Base-by-base conservation (phyloP, 2,329 filamentous ascomycete species). In the Myriosclerotinia curreyana region DNA sequence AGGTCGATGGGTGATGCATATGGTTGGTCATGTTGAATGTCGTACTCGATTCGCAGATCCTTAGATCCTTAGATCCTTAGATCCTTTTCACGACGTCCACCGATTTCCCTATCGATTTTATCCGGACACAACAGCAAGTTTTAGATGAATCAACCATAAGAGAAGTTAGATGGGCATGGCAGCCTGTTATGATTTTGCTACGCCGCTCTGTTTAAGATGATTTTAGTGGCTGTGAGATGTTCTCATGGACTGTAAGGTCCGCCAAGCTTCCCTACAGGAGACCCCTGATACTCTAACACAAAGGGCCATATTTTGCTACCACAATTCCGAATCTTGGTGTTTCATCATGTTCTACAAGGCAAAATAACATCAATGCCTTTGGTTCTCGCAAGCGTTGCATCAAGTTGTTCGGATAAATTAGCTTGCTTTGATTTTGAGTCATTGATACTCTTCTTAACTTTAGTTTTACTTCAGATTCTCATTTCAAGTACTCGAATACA, bases 21-120 rank as follows among this genome's bases (percentile, higher is more conserved):
- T 66, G 66, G 51, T 66, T 67, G 63, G 66, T 48, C 69, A 71
- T 71, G 31, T 58, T 34, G 52, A 49, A 51, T 51, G 8, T 60
- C n/a, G 58, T 31, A 38, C 58, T 36, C 46, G 38, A n/a, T 51
- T 51, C 58, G 58, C 46, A 60, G 58, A 60, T 51, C 48, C 58
- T 49, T 42, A 28, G 34, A 51, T 51, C 46, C 46, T n/a, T n/a
- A 60, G 58, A 60, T 51, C 48, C 58, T 49, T 42, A 28, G 34
- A 51, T 51, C 46, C 46, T n/a, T 38, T 60, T 60, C 58, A 60
- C 58, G 31, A 60, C 58, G 17, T n/a, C n/a, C 55, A 20, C 55
- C 28, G 42, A 20, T 36, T 48, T 48, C 42, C 55, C 55, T 48
- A 46, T 58, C 42, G 55, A 58, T 36, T 48, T 36, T 48, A 48